These are phyloP conservation scores for Adansonia digitata DNA, from an alignment of 345 rosid genomes.

Conservation along the genomic window DNA sequence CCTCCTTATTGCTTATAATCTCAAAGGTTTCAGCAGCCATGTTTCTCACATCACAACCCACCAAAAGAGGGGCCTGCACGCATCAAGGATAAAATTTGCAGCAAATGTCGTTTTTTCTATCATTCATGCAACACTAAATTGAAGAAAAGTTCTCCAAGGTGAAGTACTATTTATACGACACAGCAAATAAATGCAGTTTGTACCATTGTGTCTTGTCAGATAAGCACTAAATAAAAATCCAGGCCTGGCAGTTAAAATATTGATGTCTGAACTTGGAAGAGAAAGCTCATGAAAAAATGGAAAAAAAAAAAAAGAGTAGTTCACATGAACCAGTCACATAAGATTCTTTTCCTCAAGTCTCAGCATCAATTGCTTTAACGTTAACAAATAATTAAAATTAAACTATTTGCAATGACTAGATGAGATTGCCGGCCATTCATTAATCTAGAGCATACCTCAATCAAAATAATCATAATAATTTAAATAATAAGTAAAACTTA, in stretches of 20 bases:
- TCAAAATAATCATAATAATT: not conserved
- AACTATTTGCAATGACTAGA: too few relatives aligned
- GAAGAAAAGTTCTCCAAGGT: not conserved
- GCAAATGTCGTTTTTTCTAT: not conserved
- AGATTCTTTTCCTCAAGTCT: not conserved
- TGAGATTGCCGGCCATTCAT: not conserved
- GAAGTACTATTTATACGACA: not conserved
- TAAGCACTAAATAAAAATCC: not conserved
- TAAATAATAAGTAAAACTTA: not conserved
- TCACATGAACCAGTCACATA: not conserved
- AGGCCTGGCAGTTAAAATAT: not conserved
- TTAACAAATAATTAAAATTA: not conserved
- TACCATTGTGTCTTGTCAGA: not conserved
- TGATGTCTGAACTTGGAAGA: not conserved
- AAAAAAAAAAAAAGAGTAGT: too few relatives aligned
- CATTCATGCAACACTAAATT: not conserved
- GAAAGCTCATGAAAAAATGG: not conserved
- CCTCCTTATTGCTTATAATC: constrained; percentile 79
- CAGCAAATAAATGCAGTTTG: not conserved
- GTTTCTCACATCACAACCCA: constrained; percentile 91
- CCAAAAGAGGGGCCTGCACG: constrained; percentile 93
- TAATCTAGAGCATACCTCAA: not conserved
- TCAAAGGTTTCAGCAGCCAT: constrained; percentile 72
- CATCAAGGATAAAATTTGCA: not conserved
- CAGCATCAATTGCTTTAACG: not conserved